These are phyloP conservation scores for Spatholobus suberectus DNA, from an alignment of 306 rosid genomes.

Conservation along the genomic window DNA sequence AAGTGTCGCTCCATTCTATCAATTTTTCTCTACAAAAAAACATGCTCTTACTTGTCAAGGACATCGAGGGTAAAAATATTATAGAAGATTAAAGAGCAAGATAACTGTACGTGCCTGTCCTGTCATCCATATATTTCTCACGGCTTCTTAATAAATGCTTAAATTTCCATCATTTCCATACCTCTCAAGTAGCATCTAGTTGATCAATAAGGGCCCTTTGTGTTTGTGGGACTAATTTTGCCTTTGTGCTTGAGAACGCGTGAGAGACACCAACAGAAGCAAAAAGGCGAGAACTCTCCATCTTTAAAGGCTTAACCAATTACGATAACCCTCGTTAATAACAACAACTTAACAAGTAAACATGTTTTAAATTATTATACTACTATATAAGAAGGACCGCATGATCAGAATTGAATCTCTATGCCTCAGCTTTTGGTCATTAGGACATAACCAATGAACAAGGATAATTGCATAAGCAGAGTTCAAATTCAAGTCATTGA, in stretches of 20 bases:
- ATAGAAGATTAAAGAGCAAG: neutral
- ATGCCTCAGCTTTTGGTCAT: slow-evolving; percentile 36
- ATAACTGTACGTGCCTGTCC: neutral
- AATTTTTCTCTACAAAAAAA: too few species aligned
- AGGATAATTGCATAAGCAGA: neutral
- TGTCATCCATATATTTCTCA: neutral
- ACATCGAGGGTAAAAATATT: too few species aligned
- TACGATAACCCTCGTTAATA: slow-evolving; percentile 38
- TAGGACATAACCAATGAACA: neutral
- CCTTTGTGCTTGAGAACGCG: slow-evolving; percentile 38
- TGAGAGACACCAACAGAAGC: slow-evolving; percentile 10
- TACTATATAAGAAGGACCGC: neutral
- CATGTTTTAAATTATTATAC: slow-evolving; percentile 45
- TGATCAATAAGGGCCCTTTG: slow-evolving; percentile 39
- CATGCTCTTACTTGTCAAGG: too few species aligned
- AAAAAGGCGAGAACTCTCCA: neutral
- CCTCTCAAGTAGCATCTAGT: slow-evolving; percentile 39
- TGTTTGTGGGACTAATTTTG: slow-evolving; percentile 31
- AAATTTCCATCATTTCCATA: slow-evolving; percentile 19
- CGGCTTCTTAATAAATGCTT: slow-evolving; percentile 10
- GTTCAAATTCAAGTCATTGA: neutral
- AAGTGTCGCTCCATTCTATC: too few species aligned
- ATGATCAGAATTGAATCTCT: slow-evolving; percentile 22
- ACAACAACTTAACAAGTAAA: slow-evolving; percentile 43
- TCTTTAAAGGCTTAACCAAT: slow-evolving; percentile 50